phyloP scores from a whole-genome alignment of 192 early-diverging fungal species.

The Coemansia sp. region DNA sequence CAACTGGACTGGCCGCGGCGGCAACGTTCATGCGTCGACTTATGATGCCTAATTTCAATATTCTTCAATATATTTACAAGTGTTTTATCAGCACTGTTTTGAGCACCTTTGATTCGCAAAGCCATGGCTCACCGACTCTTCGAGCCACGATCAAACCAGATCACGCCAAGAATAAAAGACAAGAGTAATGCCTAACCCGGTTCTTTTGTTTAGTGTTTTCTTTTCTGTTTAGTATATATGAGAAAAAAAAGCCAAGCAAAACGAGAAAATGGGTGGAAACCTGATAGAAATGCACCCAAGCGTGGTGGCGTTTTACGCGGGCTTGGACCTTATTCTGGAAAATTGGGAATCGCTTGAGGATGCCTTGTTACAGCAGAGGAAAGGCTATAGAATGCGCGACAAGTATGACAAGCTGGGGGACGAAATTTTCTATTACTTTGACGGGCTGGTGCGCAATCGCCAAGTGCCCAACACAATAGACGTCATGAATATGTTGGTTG shows the following conservation, averaged over 20 bases:
- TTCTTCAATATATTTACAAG: background rate
- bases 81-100: too few relatives aligned
- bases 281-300: slow-evolving; percentile 38
- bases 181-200: too few relatives aligned
- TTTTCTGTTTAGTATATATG: too few relatives aligned
- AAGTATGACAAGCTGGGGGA: slow-evolving; percentile 70
- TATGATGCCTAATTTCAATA: slow-evolving; percentile 60
- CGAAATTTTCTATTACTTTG: slow-evolving; percentile 64
- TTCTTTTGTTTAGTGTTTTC: too few relatives aligned
- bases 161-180: too few relatives aligned
- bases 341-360: slow-evolving; percentile 71
- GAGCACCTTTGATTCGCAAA: too few relatives aligned
- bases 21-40: slow-evolving; percentile 67
- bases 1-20: slow-evolving; percentile 98
- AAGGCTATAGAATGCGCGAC: slow-evolving; percentile 59
- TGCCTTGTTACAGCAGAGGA: slow-evolving; percentile 70
- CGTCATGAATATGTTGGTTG: slow-evolving; percentile 30
- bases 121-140: too few relatives aligned
- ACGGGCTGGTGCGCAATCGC: slow-evolving; percentile 26
- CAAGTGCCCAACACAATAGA: slow-evolving; percentile 32
- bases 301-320: slow-evolving; percentile 56
- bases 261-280: too few relatives aligned
- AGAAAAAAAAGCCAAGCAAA: too few relatives aligned
- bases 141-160: too few relatives aligned
- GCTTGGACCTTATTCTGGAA: slow-evolving; percentile 60